Evolutionary conservation across 176 grass and related monocot species (phyloP).

Genomic region (Phoenix dactylifera): DNA sequence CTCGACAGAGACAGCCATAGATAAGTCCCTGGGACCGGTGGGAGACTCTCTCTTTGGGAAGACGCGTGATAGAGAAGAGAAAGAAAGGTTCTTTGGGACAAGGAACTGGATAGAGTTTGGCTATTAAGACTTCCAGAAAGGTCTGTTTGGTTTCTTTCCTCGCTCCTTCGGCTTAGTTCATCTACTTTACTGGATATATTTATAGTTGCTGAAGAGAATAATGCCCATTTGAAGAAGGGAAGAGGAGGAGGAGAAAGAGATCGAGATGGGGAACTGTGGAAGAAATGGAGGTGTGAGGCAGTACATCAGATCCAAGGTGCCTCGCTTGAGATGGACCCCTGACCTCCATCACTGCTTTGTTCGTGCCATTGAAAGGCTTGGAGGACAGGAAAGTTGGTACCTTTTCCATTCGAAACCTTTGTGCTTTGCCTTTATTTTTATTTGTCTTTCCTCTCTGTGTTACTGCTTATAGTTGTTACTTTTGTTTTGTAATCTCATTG

Average conservation of each 20-base stretch:
- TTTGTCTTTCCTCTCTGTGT: neutral
- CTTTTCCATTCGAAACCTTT: neutral
- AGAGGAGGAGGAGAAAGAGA: neutral
- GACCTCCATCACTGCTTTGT: constrained; percentile 81
- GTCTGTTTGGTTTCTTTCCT: no score
- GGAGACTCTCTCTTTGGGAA: no score
- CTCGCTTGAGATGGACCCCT: constrained; percentile 71
- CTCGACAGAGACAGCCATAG: no score
- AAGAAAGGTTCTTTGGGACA: no score
- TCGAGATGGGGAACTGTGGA: constrained; percentile 32
- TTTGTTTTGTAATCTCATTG: neutral
- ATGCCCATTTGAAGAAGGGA: neutral
- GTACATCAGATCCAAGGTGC: constrained; percentile 72
- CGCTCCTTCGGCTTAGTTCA: no score
- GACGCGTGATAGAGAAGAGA: no score
- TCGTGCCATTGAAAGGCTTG: constrained; percentile 62
- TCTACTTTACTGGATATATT: no score
- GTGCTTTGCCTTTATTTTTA: no score
- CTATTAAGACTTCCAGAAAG: no score
- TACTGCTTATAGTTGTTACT: neutral
- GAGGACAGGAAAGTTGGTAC: constrained; percentile 61
- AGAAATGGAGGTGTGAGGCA: constrained; percentile 47
- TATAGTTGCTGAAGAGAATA: no score
- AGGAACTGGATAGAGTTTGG: no score
- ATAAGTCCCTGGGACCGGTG: no score